Base-by-base conservation (phyloP, 257 asterid genomes). In the Solanum microdontum region DNA sequence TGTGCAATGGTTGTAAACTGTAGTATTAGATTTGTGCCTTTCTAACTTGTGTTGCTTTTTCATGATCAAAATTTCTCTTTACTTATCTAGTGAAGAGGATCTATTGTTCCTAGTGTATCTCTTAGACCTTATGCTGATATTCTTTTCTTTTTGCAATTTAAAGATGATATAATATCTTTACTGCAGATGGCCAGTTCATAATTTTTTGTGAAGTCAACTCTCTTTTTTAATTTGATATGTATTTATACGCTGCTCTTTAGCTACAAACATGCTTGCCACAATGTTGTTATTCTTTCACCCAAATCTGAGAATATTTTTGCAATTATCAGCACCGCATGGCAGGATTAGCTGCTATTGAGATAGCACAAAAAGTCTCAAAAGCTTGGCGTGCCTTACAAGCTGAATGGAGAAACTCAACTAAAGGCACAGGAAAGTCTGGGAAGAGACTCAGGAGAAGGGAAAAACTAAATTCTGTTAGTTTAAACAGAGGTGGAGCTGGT, bases 401-500 rank as follows among this genome's bases (percentile, higher is more conserved):
- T 76, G 98, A 95, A 84, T 95, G 94, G 98, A 95, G 95, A 91
- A 94, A 92, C 72, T 93, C 94, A 48, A 93, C 73, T 89, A 97
- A 94, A 94, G 96, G 98, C 83, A 88, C 93, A 32, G 84, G 91
- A 88, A 97, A 94, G 88, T 91, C 92, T 85, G 97, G 96, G 86
- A 94, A 94, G 94, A 97, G 91, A 90, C 88, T 91, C 82, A 91
- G 97, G 89, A 92, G 99, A 89, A 94, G 88, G 92, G 98, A 94
- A 72, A 94, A 90, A 87, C 91, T 92, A 87, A 93, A 90, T 88
- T 90, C 88, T 91, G 90, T 92, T 86, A 94, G 98, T 92, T 93
- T 93, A 88, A 97, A 97, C 92, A 94, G 99, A 91, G 99, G 99
- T 87, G 99, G 99, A 82, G 98, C 99, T 39, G 99, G 99, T 88